Evolutionary conservation across 2,329 filamentous ascomycete species (phyloP).

Genomic region (Trichoderma atrobrunneum): DNA sequence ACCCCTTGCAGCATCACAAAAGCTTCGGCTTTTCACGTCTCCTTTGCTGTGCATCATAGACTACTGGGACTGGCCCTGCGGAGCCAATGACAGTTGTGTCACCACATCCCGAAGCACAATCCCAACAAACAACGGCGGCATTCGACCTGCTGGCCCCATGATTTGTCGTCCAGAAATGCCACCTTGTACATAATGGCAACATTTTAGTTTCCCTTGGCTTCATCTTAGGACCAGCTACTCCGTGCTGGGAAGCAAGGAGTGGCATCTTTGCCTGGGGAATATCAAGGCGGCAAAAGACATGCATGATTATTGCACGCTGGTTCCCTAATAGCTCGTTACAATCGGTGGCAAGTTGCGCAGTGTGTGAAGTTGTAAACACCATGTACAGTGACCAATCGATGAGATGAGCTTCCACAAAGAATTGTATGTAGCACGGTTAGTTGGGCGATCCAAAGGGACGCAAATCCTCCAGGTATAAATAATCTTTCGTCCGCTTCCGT

Average conservation of each 20-base stretch:
- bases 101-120: neutral
- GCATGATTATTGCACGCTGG: neutral
- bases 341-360: neutral
- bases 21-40: conserved; percentile 6
- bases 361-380: neutral
- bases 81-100: neutral
- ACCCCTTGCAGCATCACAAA: conserved; percentile 17
- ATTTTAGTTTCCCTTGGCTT: neutral
- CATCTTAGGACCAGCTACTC: neutral
- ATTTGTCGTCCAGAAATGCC: neutral
- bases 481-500: neutral
- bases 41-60: neutral
- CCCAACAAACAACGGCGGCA: conserved; percentile 16
- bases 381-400: neutral
- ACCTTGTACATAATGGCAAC: neutral
- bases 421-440: neutral
- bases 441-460: neutral
- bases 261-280: neutral
- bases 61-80: neutral
- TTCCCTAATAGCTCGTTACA: neutral
- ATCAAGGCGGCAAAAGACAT: neutral
- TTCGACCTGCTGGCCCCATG: conserved; percentile 2
- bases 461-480: neutral
- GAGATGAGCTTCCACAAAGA: neutral
- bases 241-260: neutral